These are phyloP conservation scores for Magnolia changhungtana DNA, from an alignment of 164 flowering plant genomes.

Conservation along the genomic window DNA sequence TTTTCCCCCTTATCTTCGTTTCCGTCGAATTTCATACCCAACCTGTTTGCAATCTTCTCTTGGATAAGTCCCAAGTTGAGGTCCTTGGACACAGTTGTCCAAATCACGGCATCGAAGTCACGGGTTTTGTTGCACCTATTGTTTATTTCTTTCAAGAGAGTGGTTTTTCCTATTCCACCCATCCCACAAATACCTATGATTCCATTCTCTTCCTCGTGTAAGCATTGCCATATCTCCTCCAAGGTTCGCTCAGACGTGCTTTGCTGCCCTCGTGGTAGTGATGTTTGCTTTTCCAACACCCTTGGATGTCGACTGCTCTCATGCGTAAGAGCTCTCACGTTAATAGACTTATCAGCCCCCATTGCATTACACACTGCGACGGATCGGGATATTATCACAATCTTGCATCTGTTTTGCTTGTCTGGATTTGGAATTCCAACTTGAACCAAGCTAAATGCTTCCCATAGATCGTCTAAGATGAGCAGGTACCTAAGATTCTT, in stretches of 20 bases:
- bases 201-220: not conserved
- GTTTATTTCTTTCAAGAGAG: conserved; percentile 1
- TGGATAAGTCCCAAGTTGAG: not conserved
- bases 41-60: not conserved
- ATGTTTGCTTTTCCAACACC: too few relatives aligned
- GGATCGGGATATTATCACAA: not conserved
- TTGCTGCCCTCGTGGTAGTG: not conserved
- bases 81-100: not conserved
- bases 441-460: not conserved
- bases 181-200: not conserved
- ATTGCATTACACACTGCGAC: not conserved
- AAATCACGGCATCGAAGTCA: not conserved
- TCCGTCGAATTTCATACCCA: not conserved
- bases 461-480: conserved; percentile 6
- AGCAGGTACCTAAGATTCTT: not conserved
- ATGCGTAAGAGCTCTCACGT: not conserved
- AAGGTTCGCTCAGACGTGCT: not conserved
- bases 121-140: not conserved
- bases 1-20: not conserved
- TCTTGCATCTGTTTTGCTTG: not conserved
- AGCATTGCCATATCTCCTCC: not conserved
- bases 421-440: conserved; percentile 3
- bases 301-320: too few relatives aligned
- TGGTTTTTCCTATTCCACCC: conserved; percentile 3
- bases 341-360: not conserved